These are phyloP conservation scores for Kingdonia uniflora DNA, from an alignment of 164 flowering plant genomes.

Conservation along the genomic window DNA sequence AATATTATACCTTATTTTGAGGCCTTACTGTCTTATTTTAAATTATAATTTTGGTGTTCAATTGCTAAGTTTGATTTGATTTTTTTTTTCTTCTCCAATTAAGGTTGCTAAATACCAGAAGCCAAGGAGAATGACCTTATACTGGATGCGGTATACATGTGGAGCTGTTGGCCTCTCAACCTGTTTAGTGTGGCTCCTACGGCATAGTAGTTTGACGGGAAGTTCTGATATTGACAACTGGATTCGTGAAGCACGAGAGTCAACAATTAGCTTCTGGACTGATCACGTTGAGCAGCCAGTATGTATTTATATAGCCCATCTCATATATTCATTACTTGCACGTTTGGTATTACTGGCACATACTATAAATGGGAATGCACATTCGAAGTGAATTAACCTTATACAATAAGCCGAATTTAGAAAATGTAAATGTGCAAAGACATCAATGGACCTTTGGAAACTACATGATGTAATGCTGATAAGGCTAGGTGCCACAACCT, in stretches of 20 bases:
- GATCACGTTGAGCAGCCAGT: constrained; percentile 97
- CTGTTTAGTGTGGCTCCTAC: constrained; percentile 74
- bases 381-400: too few species aligned
- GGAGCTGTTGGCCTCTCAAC: constrained; percentile 80
- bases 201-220: constrained; percentile 87
- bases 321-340: too few species aligned
- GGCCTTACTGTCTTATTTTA: not conserved
- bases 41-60: not conserved
- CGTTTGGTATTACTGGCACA: too few species aligned
- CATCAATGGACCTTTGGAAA: too few species aligned
- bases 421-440: too few species aligned
- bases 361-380: too few species aligned
- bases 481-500: too few species aligned
- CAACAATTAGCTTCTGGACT: constrained; percentile 61
- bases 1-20: too few species aligned
- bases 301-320: constrained; percentile 7
- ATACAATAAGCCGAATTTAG: too few species aligned
- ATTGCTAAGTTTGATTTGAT: not conserved
- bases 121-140: constrained; percentile 55
- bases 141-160: constrained; percentile 83
- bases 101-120: constrained; percentile 64
- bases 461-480: too few species aligned
- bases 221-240: constrained; percentile 92
- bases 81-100: constrained; percentile 9
- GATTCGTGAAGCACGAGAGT: constrained; percentile 76